These are phyloP conservation scores for Colletotrichum sp. DNA, from an alignment of 2,329 filamentous ascomycete species.

Conservation along the genomic window DNA sequence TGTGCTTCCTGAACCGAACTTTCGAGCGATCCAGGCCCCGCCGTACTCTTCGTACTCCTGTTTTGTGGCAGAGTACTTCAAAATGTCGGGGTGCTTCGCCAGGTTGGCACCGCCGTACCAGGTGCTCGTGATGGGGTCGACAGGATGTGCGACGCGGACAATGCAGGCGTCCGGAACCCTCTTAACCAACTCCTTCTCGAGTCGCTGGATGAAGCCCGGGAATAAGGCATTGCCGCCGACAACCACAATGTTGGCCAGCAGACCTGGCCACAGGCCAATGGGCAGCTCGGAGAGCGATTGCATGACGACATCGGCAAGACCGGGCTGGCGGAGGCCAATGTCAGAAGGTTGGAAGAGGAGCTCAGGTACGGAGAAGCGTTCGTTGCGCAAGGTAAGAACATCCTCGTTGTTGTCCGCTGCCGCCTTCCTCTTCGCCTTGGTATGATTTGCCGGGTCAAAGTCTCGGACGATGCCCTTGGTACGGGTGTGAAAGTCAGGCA, in stretches of 20 bases:
- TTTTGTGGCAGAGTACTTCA: constrained; percentile 77
- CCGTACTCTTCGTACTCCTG: constrained; percentile 92
- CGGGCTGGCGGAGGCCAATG: constrained; percentile 83
- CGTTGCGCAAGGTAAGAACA: constrained; percentile 85
- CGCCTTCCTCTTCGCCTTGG: constrained; percentile 52
- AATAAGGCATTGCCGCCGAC: constrained; percentile 87
- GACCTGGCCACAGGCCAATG: constrained; percentile 80
- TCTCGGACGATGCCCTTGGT: constrained; percentile 74
- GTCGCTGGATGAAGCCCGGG: constrained; percentile 79
- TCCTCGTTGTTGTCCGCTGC: constrained; percentile 67
- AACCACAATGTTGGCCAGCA: constrained; percentile 86
- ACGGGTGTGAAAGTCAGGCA: constrained; percentile 76
- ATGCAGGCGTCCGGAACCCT: constrained; percentile 78
- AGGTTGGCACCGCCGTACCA: constrained; percentile 87
- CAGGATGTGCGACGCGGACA: constrained; percentile 73
- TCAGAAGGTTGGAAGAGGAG: constrained; percentile 87
- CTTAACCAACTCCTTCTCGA: constrained; percentile 77
- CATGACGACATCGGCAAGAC: constrained; percentile 82
- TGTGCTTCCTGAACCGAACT: constrained; percentile 57
- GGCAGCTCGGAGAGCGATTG: constrained; percentile 79
- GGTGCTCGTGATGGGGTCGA: constrained; percentile 78
- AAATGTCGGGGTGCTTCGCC: constrained; percentile 71
- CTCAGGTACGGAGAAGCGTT: constrained; percentile 90
- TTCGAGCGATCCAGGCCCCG: constrained; percentile 73
- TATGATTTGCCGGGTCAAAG: constrained; percentile 72